Conservation (phyloP, 768 basidiomycete genomes). For the Leccinum arenicola region DNA sequence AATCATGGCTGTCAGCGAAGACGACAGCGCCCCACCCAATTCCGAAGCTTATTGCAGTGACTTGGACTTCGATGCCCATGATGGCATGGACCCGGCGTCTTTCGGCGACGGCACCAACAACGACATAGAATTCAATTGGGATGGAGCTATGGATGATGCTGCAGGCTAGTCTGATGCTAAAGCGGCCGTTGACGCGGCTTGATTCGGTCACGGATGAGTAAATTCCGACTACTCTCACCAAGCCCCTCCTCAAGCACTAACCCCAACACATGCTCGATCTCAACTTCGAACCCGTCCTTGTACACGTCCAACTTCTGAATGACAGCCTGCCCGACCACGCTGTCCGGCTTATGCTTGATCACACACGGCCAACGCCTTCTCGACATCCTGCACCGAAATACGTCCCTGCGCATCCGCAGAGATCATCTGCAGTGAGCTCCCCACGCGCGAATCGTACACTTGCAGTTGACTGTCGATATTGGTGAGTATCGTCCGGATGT, state of each 20-base stretch:
- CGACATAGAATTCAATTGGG: too few relatives aligned
- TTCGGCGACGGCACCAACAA: too few relatives aligned
- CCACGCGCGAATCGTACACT: constrained; percentile 88
- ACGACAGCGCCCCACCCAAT: too few relatives aligned
- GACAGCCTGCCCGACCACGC: constrained; percentile 84
- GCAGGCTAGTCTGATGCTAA: too few relatives aligned
- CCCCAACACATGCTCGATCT: constrained; percentile 59
- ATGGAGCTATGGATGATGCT: too few relatives aligned
- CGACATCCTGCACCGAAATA: constrained; percentile 84
- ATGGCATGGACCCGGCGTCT: too few relatives aligned
- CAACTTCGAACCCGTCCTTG: constrained; percentile 60
- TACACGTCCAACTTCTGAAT: constrained; percentile 94
- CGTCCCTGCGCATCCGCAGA: constrained; percentile 82
- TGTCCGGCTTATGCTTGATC: constrained; percentile 90
- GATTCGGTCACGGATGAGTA: too few relatives aligned
- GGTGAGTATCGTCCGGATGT: constrained; percentile 91
- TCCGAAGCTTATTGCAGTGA: too few relatives aligned
- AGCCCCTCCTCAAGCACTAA: constrained; percentile 65
- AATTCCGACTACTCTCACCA: constrained; percentile 39
- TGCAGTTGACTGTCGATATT: constrained; percentile 92
- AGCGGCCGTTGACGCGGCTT: too few relatives aligned
- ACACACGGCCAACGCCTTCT: constrained; percentile 79
- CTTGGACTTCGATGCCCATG: too few relatives aligned
- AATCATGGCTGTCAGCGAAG: too few relatives aligned
- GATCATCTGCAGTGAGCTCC: constrained; percentile 81